These are phyloP conservation scores for Fusarium tuaranense DNA, from an alignment of 2,329 filamentous ascomycete genomes.

Conservation along the genomic window DNA sequence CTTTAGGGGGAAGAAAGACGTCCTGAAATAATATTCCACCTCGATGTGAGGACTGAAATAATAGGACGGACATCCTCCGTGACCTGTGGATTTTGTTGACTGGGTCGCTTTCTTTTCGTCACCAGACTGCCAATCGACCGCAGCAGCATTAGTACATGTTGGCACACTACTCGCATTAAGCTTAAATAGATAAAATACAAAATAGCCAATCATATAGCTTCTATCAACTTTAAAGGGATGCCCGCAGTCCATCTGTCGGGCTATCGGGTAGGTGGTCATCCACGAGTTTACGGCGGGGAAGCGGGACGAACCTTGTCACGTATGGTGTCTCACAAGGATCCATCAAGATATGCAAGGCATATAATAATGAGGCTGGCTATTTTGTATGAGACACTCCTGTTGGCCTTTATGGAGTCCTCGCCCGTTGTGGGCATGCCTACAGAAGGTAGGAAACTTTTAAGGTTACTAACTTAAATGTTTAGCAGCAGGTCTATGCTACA, in stretches of 20 bases:
- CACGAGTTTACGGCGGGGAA: background rate
- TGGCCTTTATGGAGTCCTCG: slow-evolving; percentile 61
- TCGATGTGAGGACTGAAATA: background rate
- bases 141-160: background rate
- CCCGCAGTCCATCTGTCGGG: background rate
- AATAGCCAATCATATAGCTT: slow-evolving; percentile 49
- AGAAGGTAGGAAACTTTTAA: background rate
- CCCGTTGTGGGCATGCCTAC: slow-evolving; percentile 47
- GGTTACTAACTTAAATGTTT: background rate
- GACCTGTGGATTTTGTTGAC: background rate
- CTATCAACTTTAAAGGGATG: background rate
- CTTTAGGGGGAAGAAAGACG: background rate
- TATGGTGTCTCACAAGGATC: slow-evolving; percentile 47
- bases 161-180: background rate
- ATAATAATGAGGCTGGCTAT: slow-evolving; percentile 49
- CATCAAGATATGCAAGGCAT: slow-evolving; percentile 63
- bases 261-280: background rate
- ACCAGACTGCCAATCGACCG: no score
- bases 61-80: background rate
- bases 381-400: slow-evolving; percentile 54
- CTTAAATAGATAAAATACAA: background rate
- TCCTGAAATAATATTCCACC: background rate
- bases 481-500: background rate
- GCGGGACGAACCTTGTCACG: slow-evolving; percentile 41
- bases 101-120: background rate